Evolutionary conservation across 129 eudicot genomes (phyloP).

Genomic region (Tagetes patula): DNA sequence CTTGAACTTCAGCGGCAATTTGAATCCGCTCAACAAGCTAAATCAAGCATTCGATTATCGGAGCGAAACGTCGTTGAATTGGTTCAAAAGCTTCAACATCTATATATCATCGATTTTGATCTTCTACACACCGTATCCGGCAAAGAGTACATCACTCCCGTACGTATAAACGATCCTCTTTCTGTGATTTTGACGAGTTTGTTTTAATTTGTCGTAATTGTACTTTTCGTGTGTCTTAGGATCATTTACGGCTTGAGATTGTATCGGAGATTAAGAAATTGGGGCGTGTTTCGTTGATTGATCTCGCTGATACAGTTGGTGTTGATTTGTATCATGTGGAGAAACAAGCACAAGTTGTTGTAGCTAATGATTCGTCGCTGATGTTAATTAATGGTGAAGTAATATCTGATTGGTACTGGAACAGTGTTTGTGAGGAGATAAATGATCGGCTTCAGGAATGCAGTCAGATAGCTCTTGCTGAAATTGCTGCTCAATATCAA

Average conservation of each 20-base stretch:
- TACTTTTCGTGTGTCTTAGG: constrained; percentile 41
- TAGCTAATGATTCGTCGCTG: constrained; percentile 56
- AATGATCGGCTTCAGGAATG: constrained; percentile 94
- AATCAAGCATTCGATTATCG: constrained; percentile 89
- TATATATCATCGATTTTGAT: constrained; percentile 81
- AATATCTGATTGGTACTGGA: constrained; percentile 79
- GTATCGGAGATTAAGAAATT: constrained; percentile 57
- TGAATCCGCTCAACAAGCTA: constrained; percentile 90
- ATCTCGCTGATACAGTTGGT: constrained; percentile 70
- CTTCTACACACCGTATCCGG: constrained; percentile 98
- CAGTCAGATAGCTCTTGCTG: constrained; percentile 94
- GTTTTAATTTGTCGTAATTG: constrained; percentile 12
- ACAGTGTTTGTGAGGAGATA: constrained; percentile 76
- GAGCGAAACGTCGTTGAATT: constrained; percentile 97
- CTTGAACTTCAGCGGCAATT: constrained; percentile 83
- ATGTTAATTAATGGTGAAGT: constrained; percentile 88
- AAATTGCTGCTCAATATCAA: constrained; percentile 88
- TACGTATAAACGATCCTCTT: constrained; percentile 21
- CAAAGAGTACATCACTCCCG: constrained; percentile 98
- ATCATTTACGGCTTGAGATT: constrained; percentile 74
- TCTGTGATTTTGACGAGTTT: background rate
- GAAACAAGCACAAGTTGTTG: constrained; percentile 73
- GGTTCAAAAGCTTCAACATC: constrained; percentile 85
- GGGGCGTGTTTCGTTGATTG: constrained; percentile 92
- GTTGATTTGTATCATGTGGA: constrained; percentile 97